Evolutionary conservation across 1,284 basidiomycete genomes (phyloP), one percentile per base, ranked within the genome.

Genomic region (Papiliotrema fonsecae): DNA sequence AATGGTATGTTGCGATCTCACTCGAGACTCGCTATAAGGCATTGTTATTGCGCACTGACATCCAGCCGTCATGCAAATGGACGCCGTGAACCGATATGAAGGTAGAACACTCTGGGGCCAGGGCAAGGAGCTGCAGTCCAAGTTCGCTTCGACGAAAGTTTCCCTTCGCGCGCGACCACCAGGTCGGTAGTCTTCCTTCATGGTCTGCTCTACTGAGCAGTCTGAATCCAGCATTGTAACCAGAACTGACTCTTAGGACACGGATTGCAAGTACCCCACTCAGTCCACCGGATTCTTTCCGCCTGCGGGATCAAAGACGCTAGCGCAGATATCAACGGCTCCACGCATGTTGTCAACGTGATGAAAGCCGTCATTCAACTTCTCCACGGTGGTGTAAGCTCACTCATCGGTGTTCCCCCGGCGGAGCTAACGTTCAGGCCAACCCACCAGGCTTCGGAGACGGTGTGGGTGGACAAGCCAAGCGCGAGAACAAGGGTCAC

Each of bases 281-380:
- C 86, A 61, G 78, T 97, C 47, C 92, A 97, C 73, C 74, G 78
- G 42, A 80, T 98, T 45, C 81, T 93, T 64, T 87, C 88, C 61
- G 90, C 92, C 0, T 91, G 88, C 2, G 94, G 94, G 11, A 89
- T 97, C 75, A 87, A 89, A 69, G 94, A 98, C 72, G 81, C 88
- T 39, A 89, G 86, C 59, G 94, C 89, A 25, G 93, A 93, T 73
- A 88, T 97, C 35, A 87, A 89, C 81, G 92, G 93, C 30, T 92
- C 87, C 60, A 78, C 88, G 57, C 96, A 94, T 73, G 82, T 81
- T 35, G 77, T 87, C 61, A 84, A 77, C 43, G 77, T 78, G 7
- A 66, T 78, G 57, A 79, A 80, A 57, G 73, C 72, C n/a, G 64
- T 60, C 6, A 58, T 72, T 38, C 65, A 69, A 54, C 58, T 74